phyloP scores from a whole-genome alignment of 2,329 filamentous ascomycete species.

The Lachnellula arida region DNA sequence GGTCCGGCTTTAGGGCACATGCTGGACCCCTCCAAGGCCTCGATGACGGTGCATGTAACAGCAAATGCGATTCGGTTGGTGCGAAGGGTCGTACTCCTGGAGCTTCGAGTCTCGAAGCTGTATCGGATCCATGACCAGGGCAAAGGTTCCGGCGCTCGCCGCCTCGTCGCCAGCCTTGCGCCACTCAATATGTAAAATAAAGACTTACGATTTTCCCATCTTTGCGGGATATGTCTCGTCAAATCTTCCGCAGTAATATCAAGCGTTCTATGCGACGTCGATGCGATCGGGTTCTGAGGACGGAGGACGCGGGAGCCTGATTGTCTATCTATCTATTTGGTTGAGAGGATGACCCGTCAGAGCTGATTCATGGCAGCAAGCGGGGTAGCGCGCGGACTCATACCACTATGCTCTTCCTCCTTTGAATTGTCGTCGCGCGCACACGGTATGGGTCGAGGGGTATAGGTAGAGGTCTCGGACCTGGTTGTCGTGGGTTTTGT shows the following conservation, averaged over 20 bases:
- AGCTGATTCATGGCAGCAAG: neutral
- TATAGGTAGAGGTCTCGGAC: neutral
- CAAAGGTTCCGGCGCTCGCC: neutral
- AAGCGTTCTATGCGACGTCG: neutral
- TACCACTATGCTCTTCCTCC: neutral
- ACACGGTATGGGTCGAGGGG: neutral
- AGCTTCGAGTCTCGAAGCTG: neutral
- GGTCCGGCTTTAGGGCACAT: no score
- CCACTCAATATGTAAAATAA: conserved; percentile 4
- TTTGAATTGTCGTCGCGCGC: neutral
- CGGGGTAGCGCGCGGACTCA: no score
- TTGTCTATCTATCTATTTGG: neutral
- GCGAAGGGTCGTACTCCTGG: neutral
- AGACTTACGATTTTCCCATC: conserved; percentile 54
- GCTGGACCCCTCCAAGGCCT: no score
- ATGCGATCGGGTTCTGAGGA: neutral
- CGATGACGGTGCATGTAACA: no score
- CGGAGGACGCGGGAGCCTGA: neutral
- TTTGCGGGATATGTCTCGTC: conserved; percentile 10
- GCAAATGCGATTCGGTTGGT: no score
- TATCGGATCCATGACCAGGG: neutral
- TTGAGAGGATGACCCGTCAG: neutral
- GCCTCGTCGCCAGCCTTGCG: neutral
- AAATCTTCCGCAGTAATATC: neutral
- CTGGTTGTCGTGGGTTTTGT: neutral